Evolutionary conservation across 1,139 yeast species (phyloP).

Genomic region (Protomyces macrosporus): DNA sequence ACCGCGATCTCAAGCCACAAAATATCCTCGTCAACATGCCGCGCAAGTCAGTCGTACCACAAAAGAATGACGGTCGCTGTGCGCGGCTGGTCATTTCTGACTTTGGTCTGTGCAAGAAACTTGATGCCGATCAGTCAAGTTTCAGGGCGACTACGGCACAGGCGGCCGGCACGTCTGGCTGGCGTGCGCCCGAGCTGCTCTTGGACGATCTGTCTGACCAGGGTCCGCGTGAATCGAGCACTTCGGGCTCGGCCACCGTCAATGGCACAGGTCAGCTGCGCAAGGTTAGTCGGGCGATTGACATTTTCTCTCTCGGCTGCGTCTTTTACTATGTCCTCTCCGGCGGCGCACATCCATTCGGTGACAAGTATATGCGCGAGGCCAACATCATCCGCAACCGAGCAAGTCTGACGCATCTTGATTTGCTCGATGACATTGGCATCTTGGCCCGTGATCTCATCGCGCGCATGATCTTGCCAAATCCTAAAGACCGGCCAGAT

Average conservation of each 20-base stretch:
- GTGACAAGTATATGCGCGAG: conserved; percentile 79
- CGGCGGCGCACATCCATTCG: conserved; percentile 89
- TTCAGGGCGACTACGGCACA: conserved; percentile 87
- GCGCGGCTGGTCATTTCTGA: conserved; percentile 80
- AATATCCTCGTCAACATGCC: conserved; percentile 81
- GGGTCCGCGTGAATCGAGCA: conserved; percentile 30
- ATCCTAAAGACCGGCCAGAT: conserved; percentile 70
- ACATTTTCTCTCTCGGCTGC: conserved; percentile 90
- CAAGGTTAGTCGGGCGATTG: conserved; percentile 83
- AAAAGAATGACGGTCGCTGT: conserved; percentile 22
- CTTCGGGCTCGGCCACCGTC: conserved; percentile 36
- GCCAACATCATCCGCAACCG: conserved; percentile 76
- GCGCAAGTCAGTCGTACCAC: conserved; percentile 39
- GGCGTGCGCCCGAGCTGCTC: conserved; percentile 94
- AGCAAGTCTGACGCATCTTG: conserved; percentile 50
- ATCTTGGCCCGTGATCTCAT: conserved; percentile 71
- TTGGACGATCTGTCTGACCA: conserved; percentile 40
- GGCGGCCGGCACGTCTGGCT: conserved; percentile 95
- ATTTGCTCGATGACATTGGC: conserved; percentile 43
- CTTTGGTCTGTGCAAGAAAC: conserved; percentile 87
- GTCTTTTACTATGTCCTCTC: conserved; percentile 82
- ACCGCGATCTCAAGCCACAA: conserved; percentile 93
- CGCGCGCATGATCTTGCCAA: conserved; percentile 59
- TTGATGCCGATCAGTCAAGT: conserved; percentile 88
- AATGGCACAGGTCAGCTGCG: conserved; percentile 46